Evolutionary conservation across 164 flowering plant genomes (phyloP).

Genomic region (Annona squamosa): DNA sequence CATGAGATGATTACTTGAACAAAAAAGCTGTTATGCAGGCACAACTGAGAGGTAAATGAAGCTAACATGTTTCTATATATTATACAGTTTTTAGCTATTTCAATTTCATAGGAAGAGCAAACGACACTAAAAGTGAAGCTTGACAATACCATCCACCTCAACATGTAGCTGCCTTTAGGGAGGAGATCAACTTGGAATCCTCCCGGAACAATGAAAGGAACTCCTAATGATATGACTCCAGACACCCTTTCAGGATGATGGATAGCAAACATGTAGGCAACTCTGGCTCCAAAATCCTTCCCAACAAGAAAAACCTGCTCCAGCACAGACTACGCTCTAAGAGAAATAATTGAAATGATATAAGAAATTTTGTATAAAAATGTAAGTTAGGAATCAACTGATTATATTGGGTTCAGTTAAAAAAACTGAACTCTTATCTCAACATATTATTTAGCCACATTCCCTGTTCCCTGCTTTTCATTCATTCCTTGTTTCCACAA

Average conservation of each 20-base stretch:
- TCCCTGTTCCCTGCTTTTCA: too few relatives aligned
- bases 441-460: too few relatives aligned
- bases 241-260: conserved; percentile 34
- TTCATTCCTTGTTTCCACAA: too few relatives aligned
- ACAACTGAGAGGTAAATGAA: too few relatives aligned
- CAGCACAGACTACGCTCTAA: background rate
- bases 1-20: background rate
- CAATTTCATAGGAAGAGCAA: background rate
- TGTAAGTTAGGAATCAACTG: too few relatives aligned
- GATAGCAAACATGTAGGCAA: conserved; percentile 24
- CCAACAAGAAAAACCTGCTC: conserved; percentile 43
- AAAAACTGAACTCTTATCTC: too few relatives aligned
- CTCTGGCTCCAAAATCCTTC: conserved; percentile 51
- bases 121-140: background rate
- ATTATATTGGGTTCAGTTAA: too few relatives aligned
- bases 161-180: conserved; percentile 55
- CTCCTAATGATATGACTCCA: conserved; percentile 38
- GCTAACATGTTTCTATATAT: too few relatives aligned
- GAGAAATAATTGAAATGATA: too few relatives aligned
- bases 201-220: conserved; percentile 38
- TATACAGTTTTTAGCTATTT: too few relatives aligned
- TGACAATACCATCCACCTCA: conserved; percentile 36
- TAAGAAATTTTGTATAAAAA: too few relatives aligned
- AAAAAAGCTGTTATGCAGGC: too few relatives aligned
- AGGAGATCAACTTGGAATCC: conserved; percentile 7